Evolutionary conservation across 2,329 filamentous ascomycete species (phyloP).

Genomic region (Aspergillus aculeatus): DNA sequence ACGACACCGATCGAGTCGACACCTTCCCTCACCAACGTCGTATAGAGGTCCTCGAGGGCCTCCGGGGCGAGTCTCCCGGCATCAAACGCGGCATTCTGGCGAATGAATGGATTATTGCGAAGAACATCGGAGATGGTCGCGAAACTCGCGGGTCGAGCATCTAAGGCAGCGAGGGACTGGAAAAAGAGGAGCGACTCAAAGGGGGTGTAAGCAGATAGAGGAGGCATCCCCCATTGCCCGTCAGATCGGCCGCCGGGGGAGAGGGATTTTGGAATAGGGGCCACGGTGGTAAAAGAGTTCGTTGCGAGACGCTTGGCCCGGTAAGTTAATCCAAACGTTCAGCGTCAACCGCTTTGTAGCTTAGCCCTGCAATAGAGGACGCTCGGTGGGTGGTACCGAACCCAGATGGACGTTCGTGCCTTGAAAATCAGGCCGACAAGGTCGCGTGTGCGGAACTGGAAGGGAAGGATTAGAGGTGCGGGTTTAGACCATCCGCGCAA

Average conservation of each 20-base stretch:
- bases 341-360: slow-evolving; percentile 4
- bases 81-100: slow-evolving; percentile 69
- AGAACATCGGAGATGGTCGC: slow-evolving; percentile 71
- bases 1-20: slow-evolving; percentile 47
- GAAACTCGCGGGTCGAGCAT: slow-evolving; percentile 66
- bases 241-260: slow-evolving; percentile 38
- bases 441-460: neutral
- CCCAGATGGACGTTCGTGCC: slow-evolving; percentile 1
- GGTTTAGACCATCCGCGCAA: slow-evolving; percentile 25
- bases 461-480: slow-evolving; percentile 15
- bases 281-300: slow-evolving; percentile 32
- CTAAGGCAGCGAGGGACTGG: slow-evolving; percentile 70
- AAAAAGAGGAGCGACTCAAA: slow-evolving; percentile 86
- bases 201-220: slow-evolving; percentile 68
- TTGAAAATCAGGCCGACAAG: neutral
- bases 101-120: slow-evolving; percentile 70
- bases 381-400: slow-evolving; percentile 8
- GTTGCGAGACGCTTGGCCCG: slow-evolving; percentile 11
- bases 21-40: slow-evolving; percentile 74
- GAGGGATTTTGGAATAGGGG: slow-evolving; percentile 34
- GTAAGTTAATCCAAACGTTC: slow-evolving; percentile 6
- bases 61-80: slow-evolving; percentile 71
- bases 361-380: neutral
- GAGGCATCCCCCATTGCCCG: slow-evolving; percentile 56
- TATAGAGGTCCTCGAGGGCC: slow-evolving; percentile 74